Evolutionary conservation across 257 asterid species (phyloP), one percentile per base, ranked within the genome.

Genomic region (Capsicum rhomboideum): DNA sequence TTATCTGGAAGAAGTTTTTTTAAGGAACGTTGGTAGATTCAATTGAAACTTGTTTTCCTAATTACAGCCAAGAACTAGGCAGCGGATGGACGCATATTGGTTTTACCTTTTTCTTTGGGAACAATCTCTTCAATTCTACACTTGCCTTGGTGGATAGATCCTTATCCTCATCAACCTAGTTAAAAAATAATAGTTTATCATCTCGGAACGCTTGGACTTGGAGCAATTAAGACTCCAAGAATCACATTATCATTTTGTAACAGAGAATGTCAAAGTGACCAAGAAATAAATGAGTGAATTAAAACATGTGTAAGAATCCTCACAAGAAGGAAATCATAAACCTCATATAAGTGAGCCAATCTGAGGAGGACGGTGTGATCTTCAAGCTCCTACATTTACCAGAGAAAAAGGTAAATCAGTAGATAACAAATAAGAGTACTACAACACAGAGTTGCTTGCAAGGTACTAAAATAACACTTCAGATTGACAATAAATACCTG

Each of bases 301-400:
- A 4, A 28, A 40, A 16, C 42, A 81, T 7, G 13, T 42, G 61
- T 42, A 40, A 17, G 37, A 14, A 66, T 69, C 59, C 49, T 52
- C 75, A 59, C 86, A 82, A 75, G 53, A 82, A 55, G 63, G 42
- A 72, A 77, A 3, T 20, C 81, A 77, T 16, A 66, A 89, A 96
- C 98, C 99, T 97, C 99, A 64, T 92, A 97, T 90, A 97, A 79
- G 90, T 97, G 99, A 28, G 99, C 99, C 90, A 97, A 87, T 0
- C 99, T 98, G 44, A 97, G 90, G 71, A 97, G 93, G 59, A 91
- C 94, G 6, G 79, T 86, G 59, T 93, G 90, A 18, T 92, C 92
- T 83, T 91, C 93, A 75, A 95, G 97, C 89, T 93, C 99, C 99
- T 95, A 90, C 83, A 88, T 85, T 79, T 84, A 63, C 78, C 64